phyloP scores from a whole-genome alignment of 2,329 filamentous ascomycete genomes.

The Neonectria punicea region DNA sequence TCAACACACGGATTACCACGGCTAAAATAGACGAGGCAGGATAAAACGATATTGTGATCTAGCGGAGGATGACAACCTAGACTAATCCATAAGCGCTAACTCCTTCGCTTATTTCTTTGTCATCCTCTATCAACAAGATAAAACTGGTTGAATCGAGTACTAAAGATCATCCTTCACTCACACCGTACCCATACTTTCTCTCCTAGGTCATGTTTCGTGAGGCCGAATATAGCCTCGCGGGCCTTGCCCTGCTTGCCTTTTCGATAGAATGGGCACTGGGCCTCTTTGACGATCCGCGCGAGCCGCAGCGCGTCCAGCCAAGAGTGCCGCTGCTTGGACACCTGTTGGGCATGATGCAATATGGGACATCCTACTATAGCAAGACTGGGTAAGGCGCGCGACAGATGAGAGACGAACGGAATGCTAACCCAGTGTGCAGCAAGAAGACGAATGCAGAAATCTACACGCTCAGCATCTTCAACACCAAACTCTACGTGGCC shows the following conservation, averaged over 20 bases:
- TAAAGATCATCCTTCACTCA: too few relatives aligned
- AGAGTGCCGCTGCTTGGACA: constrained; percentile 35
- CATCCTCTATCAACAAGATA: too few relatives aligned
- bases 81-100: too few relatives aligned
- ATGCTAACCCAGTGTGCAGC: constrained; percentile 2
- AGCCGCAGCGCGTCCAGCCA: constrained; percentile 29
- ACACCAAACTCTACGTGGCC: constrained; percentile 44
- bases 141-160: too few relatives aligned
- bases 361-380: constrained; percentile 30
- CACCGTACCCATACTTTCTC: too few relatives aligned
- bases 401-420: background rate
- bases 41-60: too few relatives aligned
- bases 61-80: too few relatives aligned
- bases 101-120: too few relatives aligned
- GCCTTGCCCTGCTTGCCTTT: constrained; percentile 27
- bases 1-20: too few relatives aligned
- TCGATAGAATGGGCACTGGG: constrained; percentile 29
- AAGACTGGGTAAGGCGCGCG: constrained; percentile 23
- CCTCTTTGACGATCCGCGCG: constrained; percentile 32
- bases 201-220: constrained; percentile 30
- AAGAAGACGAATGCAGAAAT: constrained; percentile 38
- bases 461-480: constrained; percentile 42
- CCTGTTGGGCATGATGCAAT: constrained; percentile 28
- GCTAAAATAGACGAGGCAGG: too few relatives aligned
- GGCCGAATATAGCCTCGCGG: constrained; percentile 19